Evolutionary conservation across 257 asterid genomes (phyloP).

Genomic region (Striga asiatica): DNA sequence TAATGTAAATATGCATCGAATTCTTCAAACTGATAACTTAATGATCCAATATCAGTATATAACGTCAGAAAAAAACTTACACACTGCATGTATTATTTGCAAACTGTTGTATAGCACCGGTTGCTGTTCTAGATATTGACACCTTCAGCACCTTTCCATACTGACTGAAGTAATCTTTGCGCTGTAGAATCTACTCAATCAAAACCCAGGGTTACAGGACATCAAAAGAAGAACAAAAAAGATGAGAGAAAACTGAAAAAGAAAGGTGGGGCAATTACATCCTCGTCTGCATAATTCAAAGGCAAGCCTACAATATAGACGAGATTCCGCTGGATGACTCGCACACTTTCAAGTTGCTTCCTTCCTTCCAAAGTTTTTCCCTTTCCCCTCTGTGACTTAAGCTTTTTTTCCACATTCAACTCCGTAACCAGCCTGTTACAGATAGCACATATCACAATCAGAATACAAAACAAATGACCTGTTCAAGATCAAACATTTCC

Average conservation of each 20-base stretch:
- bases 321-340: constrained; percentile 88
- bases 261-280: constrained; percentile 28
- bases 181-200: constrained; percentile 64
- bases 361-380: constrained; percentile 70
- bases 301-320: constrained; percentile 94
- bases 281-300: constrained; percentile 83
- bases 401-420: constrained; percentile 61
- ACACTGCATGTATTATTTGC: constrained; percentile 92
- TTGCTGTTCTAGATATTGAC: constrained; percentile 80
- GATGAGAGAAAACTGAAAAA: neutral
- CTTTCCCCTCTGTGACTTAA: constrained; percentile 67
- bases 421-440: constrained; percentile 62
- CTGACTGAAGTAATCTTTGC: constrained; percentile 72
- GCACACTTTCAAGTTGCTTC: constrained; percentile 78
- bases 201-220: constrained; percentile 8
- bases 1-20: neutral
- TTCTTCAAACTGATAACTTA: neutral
- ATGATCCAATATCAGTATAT: neutral
- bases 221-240: neutral
- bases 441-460: constrained; percentile 1
- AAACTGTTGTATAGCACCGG: constrained; percentile 87
- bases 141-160: constrained; percentile 92
- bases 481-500: constrained; percentile 1
- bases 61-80: constrained; percentile 38
- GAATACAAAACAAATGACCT: constrained; percentile 9